A percentile compares a stretch with the other conserved stretches of the same genome.
phyloP scores from a whole-genome alignment of 1,284 basidiomycete species.

The Tausonia pullulans region DNA sequence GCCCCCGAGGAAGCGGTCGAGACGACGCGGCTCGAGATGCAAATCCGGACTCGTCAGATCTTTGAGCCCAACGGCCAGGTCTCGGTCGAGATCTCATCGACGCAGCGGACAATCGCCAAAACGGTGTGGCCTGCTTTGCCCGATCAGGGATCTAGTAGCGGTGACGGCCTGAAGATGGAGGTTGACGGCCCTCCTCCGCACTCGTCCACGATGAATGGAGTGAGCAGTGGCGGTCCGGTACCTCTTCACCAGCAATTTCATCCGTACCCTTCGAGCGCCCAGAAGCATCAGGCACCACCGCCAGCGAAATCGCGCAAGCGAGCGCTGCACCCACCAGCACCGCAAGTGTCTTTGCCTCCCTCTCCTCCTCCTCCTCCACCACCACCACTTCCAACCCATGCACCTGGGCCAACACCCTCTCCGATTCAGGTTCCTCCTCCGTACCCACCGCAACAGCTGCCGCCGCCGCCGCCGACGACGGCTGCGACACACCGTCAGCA shows the following conservation, averaged over 20 bases:
- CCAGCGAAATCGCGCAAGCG: background rate
- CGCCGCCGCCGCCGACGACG: too few species aligned
- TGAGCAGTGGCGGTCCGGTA: background rate
- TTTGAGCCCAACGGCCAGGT: background rate
- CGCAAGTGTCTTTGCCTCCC: background rate
- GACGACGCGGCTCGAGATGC: constrained; percentile 1
- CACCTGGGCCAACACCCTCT: too few species aligned
- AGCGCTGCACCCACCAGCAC: background rate
- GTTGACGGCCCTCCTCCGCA: background rate
- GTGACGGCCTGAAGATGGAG: background rate
- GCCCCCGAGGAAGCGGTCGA: background rate
- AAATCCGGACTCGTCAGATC: constrained; percentile 1
- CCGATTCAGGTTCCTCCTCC: too few species aligned
- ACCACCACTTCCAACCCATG: background rate
- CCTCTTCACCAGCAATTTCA: background rate
- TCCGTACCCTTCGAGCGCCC: background rate
- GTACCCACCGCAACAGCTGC: too few species aligned
- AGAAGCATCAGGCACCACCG: background rate
- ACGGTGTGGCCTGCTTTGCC: background rate
- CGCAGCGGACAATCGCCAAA: background rate
- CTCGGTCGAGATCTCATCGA: background rate
- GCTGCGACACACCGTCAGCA: too few species aligned
- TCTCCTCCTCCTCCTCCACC: background rate
- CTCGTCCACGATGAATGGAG: background rate
- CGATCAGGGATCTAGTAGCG: too few species aligned